Conservation (phyloP, 306 rosid species). For the Glycine latifolia region DNA sequence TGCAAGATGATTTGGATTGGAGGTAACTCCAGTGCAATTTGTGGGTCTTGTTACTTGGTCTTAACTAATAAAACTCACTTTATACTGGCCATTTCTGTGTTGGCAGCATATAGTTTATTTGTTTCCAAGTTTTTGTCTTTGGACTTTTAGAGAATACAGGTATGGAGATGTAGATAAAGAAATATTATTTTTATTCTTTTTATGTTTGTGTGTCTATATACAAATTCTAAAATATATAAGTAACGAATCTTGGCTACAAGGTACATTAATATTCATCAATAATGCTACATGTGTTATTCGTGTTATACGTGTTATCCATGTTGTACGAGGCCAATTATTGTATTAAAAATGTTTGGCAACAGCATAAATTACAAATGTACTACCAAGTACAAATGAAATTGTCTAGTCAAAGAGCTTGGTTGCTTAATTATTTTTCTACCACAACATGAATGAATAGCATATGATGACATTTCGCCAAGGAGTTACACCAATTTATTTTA, state of each 20-base stretch:
- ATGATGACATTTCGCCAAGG: background rate
- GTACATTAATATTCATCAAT: background rate
- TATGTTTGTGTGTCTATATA: background rate
- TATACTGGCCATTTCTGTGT: no score
- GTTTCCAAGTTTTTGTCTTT: no score
- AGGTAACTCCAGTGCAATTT: no score
- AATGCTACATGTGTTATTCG: background rate
- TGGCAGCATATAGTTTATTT: no score
- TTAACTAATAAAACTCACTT: no score
- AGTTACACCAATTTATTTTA: background rate
- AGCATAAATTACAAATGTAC: conserved; percentile 11
- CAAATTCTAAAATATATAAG: background rate
- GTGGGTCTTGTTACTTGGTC: no score
- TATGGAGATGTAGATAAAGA: no score
- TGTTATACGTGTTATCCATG: background rate
- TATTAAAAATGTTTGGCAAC: background rate
- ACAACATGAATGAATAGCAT: background rate
- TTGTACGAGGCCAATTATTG: background rate
- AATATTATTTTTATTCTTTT: conserved; percentile 6
- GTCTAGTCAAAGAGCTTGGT: background rate
- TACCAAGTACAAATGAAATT: background rate
- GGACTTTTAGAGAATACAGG: no score
- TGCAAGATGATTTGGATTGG: conserved; percentile 54
- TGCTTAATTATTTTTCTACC: background rate
- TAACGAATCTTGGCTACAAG: background rate